Base-by-base conservation (phyloP, 2,329 filamentous ascomycete genomes). In the Penicillium fuscoglaucum region DNA sequence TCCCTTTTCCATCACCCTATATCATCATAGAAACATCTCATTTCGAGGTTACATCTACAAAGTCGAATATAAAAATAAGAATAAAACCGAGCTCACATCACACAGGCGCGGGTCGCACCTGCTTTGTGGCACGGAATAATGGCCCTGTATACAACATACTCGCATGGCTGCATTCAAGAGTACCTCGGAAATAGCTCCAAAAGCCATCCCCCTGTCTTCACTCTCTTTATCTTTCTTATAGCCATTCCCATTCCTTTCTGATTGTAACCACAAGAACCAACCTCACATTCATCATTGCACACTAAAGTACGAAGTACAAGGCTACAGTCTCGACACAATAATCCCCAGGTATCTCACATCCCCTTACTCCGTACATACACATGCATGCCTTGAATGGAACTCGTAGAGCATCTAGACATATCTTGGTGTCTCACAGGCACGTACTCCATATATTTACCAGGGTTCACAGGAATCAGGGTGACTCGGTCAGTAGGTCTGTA, bases 31-130 rank as follows among this genome's bases (percentile, higher is more conserved):
- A 47, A 47, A 33, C 15, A 28, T 41, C 48, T 6, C 21, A 28
- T 21, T 51, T 39, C 35, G 7, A 39, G 35, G 35, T n/a, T 52
- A 33, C 39, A 52, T 17, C 19, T 52, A 45, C 19, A 35, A 6
- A n/a, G 9, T 29, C n/a, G 13, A 29, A 29, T 15, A 39, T 37
- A 6, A 13, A 46, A 19, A 35, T 50, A 29, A 31, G 28, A 33
- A 31, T 13, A 19, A 50, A 40, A 40, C 17, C 12, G 17, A 35
- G 17, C 19, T 26, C 48, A 8, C 19, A 45, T 54, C 31, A 37
- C 52, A 54, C 52, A 54, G 12, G 41, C 21, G 52, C 52, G 43
- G 52, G 52, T 54, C 43, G 41, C 43, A 54, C 52, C 51, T 54
- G 40, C 50, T 29, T 45, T 52, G 40, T 45, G 50, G 39, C 29